Conservation (phyloP, 208 protist genomes). For the Trypanosoma caninum region DNA sequence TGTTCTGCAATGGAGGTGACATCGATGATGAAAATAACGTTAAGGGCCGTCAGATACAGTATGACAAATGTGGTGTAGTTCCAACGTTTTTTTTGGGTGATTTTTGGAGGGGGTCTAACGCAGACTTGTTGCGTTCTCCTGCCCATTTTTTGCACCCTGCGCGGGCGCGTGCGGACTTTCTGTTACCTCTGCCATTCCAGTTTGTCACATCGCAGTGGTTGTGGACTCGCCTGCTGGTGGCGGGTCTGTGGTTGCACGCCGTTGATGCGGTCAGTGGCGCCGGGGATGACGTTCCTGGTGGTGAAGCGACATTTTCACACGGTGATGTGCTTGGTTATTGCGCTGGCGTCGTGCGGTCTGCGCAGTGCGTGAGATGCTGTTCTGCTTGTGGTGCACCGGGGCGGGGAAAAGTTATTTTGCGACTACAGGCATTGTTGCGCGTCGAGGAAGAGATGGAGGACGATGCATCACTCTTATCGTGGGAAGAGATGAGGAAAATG, state of each 20-base stretch:
- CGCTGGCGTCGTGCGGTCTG: slow-evolving; percentile 40
- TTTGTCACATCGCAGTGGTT: slow-evolving; percentile 47
- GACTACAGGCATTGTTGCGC: slow-evolving; percentile 4
- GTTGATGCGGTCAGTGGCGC: slow-evolving; percentile 1
- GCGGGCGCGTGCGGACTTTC: slow-evolving; percentile 21
- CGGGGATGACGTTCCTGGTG: too few relatives aligned
- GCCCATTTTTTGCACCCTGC: slow-evolving; percentile 28
- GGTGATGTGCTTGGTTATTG: slow-evolving; percentile 28
- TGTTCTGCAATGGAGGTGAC: slow-evolving; percentile 5
- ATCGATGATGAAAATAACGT: background rate
- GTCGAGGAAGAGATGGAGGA: background rate
- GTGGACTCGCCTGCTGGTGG: slow-evolving; percentile 62
- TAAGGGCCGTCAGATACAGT: background rate
- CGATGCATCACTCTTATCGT: background rate
- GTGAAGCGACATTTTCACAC: too few relatives aligned
- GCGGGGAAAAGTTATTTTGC: slow-evolving; percentile 16
- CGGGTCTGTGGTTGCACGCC: slow-evolving; percentile 49
- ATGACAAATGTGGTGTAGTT: slow-evolving; percentile 1
- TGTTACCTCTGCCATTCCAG: slow-evolving; percentile 42
- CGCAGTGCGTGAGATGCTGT: slow-evolving; percentile 20
- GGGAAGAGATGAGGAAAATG: slow-evolving; percentile 12
- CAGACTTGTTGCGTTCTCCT: slow-evolving; percentile 5
- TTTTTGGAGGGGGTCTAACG: too few relatives aligned
- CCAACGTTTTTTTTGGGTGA: too few relatives aligned
- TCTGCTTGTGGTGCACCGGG: slow-evolving; percentile 23